Conservation (phyloP, 1,284 basidiomycete species). For the Heterobasidion annosum region DNA sequence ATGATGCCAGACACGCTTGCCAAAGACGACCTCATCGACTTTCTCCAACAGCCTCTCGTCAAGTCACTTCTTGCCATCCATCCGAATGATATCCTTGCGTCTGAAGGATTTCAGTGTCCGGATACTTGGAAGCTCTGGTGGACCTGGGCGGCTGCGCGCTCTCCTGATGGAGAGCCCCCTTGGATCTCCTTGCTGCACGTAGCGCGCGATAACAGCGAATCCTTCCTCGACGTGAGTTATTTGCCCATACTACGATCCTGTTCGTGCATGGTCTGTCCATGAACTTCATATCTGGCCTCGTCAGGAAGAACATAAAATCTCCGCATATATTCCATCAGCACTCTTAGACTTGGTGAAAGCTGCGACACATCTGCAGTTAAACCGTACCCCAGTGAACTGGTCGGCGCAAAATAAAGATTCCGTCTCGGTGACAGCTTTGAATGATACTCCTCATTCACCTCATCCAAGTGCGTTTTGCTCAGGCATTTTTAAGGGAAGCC, state of each 20-base stretch:
- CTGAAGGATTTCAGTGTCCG: background rate
- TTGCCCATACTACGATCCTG: background rate
- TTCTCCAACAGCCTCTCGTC: slow-evolving; percentile 16
- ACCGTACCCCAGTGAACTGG: slow-evolving; percentile 6
- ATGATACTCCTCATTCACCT: background rate
- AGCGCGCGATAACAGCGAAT: background rate
- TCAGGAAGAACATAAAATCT: background rate
- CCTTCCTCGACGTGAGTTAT: background rate
- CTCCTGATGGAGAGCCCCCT: background rate
- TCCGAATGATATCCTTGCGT: slow-evolving; percentile 16
- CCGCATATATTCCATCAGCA: slow-evolving; percentile 5
- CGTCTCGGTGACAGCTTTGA: background rate
- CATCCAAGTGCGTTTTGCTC: background rate
- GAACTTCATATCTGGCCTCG: background rate
- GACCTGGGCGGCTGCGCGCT: background rate
- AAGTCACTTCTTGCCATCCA: slow-evolving; percentile 15
- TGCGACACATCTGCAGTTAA: slow-evolving; percentile 13
- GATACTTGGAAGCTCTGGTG: background rate
- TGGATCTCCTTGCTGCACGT: background rate
- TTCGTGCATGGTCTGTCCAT: background rate
- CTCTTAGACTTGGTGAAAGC: slow-evolving; percentile 6
- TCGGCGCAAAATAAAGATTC: background rate
- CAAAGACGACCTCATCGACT: slow-evolving; percentile 3
- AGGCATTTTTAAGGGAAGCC: background rate
- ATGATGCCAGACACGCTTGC: background rate